Base-by-base conservation (phyloP, 495 filamentous ascomycete genomes). In the Hyaloscypha bicolor region DNA sequence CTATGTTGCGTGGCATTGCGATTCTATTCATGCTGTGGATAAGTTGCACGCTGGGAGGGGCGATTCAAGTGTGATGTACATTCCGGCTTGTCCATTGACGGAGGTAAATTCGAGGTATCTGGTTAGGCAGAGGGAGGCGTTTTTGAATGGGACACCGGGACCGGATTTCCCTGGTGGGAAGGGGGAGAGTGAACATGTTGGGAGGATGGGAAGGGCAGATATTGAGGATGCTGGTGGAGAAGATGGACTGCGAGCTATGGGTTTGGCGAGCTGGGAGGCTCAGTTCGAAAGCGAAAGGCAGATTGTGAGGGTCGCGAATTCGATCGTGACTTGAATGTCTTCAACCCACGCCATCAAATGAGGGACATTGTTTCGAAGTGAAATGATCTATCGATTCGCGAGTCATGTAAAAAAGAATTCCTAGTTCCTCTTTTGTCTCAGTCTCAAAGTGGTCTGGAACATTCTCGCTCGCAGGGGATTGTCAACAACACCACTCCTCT, bases 1-100 rank as follows among this genome's bases (percentile, higher is more conserved):
- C 74, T 96, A 90, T 73, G 93, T 97, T 0, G 88, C 88, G 1
- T 97, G 93, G 93, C 93, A 97, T 76, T 96, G 93, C 71, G 93
- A 97, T 68, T 86, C 83, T 70, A 87, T 91, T 16, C 93, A 97
- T 71, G 87, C 91, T 0, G 93, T 97, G 1, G 93, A 97, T 72
- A 91, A 87, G 60, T 77, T 87, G 9, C 93, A 97, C 74, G 78
- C 77, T 1, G 93, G 93, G 8, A 80, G 71, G 12, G 76, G 80
- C 0, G 93, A 97, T 73, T 89, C 88, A 0, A 91, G 88, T 57
- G 93, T 97, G 1, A 71, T 96, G 35, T 96, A 97, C 71, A 96
- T 97, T 65, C 93, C 93, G 0, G 87, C 90, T 9, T 33, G 30
- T 52, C 60, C 60, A 8, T 32, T 63, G 37, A 51, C 37, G 11